Base-by-base conservation (phyloP, 192 early-diverging fungal genomes). In the Lobosporangium transversale region DNA sequence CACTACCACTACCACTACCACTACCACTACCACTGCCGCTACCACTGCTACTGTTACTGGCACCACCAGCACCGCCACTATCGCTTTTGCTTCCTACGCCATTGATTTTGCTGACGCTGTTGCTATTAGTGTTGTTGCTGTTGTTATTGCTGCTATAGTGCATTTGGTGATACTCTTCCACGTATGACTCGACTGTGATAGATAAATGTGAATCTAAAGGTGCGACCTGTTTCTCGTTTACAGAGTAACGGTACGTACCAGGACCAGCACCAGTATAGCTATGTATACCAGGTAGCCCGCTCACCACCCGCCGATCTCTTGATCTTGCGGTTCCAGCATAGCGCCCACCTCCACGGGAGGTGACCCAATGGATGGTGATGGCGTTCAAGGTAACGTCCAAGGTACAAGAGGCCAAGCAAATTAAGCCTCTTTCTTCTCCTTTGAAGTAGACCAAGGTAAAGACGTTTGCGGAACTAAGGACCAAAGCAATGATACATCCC, bases 311-410 rank as follows among this genome's bases (percentile, higher is more conserved):
- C 15, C 43, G 23, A n/a, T 45, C 44, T 12, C 54, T 68, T 17
- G 55, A 40, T 15, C 27, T 40, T 7, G 33, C 37, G 1, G 47
- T 44, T 9, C 56, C 66, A 11, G 36, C 44, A 11, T 33, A 7
- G n/a, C 60, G 52, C 37, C 68, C 55, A n/a, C 53, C 55, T 8
- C 61, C 69, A 43, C 62, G 59, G 24, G 62, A 66, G 4, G 73
- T 81, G 24, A 84, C 83, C 83, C 83, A 84, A 55, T 81, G 80
- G 26, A 84, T 71, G 1, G 79, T 81, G 8, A 54, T 51, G 9
- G 78, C 67, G 54, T 81, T 84, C 30, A 84, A 36, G 0, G 80
- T 81, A 4, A 84, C 83, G 62, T 84, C 83, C 18, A 70, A 43
- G 15, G 73, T 73, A 55, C 83, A 84, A 15, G 63, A 71, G 5